Evolutionary conservation across 2,329 filamentous ascomycete species (phyloP).

Genomic region (Chaetomium globosum): DNA sequence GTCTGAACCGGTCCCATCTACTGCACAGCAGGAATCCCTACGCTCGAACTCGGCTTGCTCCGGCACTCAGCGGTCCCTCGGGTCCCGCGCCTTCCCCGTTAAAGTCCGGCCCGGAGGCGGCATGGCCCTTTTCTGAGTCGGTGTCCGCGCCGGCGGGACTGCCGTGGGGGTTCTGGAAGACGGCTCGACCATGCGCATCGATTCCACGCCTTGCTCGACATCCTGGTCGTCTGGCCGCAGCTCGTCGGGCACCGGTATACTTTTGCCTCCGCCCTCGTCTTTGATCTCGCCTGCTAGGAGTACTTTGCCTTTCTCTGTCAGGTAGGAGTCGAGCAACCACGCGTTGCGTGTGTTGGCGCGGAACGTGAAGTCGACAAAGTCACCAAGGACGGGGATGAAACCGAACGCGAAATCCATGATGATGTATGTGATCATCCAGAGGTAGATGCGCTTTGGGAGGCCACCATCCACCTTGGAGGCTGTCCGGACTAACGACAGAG

Average conservation of each 20-base stretch:
- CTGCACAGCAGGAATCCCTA: neutral
- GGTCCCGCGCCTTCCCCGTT: slow-evolving; percentile 22
- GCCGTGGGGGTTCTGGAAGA: slow-evolving; percentile 8
- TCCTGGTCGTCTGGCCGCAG: slow-evolving; percentile 19
- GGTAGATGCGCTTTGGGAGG: slow-evolving; percentile 62
- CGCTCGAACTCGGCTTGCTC: neutral
- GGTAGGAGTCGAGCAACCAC: slow-evolving; percentile 58
- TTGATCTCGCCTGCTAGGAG: slow-evolving; percentile 40
- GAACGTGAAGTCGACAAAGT: slow-evolving; percentile 71
- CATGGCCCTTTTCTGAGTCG: slow-evolving; percentile 11
- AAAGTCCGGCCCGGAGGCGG: slow-evolving; percentile 22
- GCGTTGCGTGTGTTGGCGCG: slow-evolving; percentile 79
- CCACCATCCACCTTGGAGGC: slow-evolving; percentile 77
- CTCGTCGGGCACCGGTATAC: slow-evolving; percentile 6
- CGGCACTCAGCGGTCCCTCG: slow-evolving; percentile 9
- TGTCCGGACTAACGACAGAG: slow-evolving; percentile 71
- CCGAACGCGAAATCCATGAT: slow-evolving; percentile 72
- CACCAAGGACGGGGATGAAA: slow-evolving; percentile 74
- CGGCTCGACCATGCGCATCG: neutral
- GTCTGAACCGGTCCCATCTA: neutral
- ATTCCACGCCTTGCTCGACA: slow-evolving; percentile 25
- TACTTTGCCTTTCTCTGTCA: slow-evolving; percentile 68
- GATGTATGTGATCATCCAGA: slow-evolving; percentile 81
- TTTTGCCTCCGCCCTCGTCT: slow-evolving; percentile 48
- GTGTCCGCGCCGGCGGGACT: slow-evolving; percentile 15